A percentile compares a stretch with the other conserved stretches of the same genome.
Evolutionary conservation across 176 grass and related monocot species (phyloP).

Genomic region (Eragrostis nindensis): DNA sequence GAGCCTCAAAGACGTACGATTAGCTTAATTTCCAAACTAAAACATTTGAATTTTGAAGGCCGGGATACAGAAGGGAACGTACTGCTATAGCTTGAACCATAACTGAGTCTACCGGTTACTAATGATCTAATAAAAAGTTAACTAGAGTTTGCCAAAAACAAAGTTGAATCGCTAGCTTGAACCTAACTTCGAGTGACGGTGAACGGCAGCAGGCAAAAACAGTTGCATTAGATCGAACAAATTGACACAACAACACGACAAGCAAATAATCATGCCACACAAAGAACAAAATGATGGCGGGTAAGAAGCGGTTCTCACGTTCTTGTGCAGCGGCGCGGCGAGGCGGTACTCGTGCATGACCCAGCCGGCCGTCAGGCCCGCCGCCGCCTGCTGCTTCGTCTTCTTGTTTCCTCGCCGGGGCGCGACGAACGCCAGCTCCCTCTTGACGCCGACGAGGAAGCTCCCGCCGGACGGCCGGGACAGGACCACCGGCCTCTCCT

Average conservation of each 20-base stretch:
- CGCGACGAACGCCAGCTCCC: slow-evolving; percentile 58
- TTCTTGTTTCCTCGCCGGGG: slow-evolving; percentile 12
- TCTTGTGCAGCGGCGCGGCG: slow-evolving; percentile 43
- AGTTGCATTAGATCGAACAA: background rate
- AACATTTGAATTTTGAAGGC: too few relatives aligned
- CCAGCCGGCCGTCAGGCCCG: slow-evolving; percentile 51
- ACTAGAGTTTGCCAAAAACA: too few relatives aligned
- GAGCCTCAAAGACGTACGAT: background rate
- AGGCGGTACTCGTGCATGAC: slow-evolving; percentile 90
- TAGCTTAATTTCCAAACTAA: background rate
- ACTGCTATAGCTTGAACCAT: too few relatives aligned
- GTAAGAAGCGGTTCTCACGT: slow-evolving; percentile 46
- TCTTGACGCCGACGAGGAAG: slow-evolving; percentile 74
- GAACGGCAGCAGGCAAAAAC: background rate
- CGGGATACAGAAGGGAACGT: background rate
- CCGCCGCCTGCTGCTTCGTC: background rate
- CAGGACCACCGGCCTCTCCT: slow-evolving; percentile 49
- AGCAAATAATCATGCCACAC: background rate
- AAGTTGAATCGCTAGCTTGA: too few relatives aligned
- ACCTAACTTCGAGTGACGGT: background rate
- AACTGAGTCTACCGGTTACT: too few relatives aligned
- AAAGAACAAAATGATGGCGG: slow-evolving; percentile 17
- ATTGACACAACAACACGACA: background rate
- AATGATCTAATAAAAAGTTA: too few relatives aligned
- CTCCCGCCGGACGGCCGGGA: slow-evolving; percentile 44